A percentile compares a stretch with the other conserved stretches of the same genome.
Evolutionary conservation across 1,284 basidiomycete species (phyloP).

Genomic region (Cutaneotrichosporon cyanovorans): DNA sequence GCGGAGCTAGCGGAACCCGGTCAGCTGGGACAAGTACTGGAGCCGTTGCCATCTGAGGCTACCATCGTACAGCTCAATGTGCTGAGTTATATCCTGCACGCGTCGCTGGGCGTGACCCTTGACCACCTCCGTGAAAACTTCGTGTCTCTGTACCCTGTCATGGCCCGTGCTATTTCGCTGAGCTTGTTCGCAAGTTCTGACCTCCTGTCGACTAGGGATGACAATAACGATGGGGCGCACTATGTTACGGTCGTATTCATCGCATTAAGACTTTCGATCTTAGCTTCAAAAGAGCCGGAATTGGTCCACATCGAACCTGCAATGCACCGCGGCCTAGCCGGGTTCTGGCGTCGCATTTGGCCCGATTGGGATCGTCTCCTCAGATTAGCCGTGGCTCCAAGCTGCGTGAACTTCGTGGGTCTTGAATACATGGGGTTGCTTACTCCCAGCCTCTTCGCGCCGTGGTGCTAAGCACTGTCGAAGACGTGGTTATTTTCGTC

Average conservation of each 20-base stretch:
- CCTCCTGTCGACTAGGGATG: conserved; percentile 24
- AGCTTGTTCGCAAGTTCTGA: conserved; percentile 29
- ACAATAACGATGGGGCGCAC: conserved; percentile 26
- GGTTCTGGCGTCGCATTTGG: conserved; percentile 34
- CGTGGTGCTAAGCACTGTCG: conserved; percentile 26
- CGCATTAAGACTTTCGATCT: conserved; percentile 22
- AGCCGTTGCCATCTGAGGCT: conserved; percentile 17
- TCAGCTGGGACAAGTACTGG: conserved; percentile 14
- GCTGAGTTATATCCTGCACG: conserved; percentile 27
- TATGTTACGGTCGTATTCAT: conserved; percentile 25
- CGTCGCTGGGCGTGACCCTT: conserved; percentile 19
- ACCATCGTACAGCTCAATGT: conserved; percentile 21
- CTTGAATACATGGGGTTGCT: neutral
- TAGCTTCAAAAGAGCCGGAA: conserved; percentile 15
- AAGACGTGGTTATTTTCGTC: conserved; percentile 34
- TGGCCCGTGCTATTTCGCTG: conserved; percentile 26
- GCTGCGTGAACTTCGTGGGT: conserved; percentile 30
- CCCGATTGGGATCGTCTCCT: conserved; percentile 36
- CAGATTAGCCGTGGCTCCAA: conserved; percentile 19
- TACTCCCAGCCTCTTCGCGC: conserved; percentile 23
- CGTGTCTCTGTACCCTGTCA: conserved; percentile 28
- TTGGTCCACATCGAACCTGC: neutral
- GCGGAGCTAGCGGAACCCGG: conserved; percentile 22
- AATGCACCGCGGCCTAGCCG: conserved; percentile 18
- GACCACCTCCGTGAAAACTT: conserved; percentile 12